Evolutionary conservation across 1,284 basidiomycete genomes (phyloP).

Genomic region (Fomes fomentarius): DNA sequence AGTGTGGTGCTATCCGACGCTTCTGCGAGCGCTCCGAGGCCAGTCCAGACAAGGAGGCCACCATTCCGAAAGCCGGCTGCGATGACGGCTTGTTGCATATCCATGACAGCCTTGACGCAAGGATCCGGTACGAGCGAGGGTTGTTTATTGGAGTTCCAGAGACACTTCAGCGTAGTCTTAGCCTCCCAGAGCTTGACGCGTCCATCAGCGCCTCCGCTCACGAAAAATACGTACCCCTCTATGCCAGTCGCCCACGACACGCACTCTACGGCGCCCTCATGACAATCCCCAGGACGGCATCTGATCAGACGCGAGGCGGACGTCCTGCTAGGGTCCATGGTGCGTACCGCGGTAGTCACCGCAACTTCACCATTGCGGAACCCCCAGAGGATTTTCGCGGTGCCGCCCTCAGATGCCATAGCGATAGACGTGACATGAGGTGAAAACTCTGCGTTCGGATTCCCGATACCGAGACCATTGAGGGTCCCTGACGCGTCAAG

Average conservation of each 20-base stretch:
- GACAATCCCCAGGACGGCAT: slow-evolving; percentile 57
- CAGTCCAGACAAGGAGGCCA: slow-evolving; percentile 56
- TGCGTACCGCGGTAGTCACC: slow-evolving; percentile 57
- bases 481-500: slow-evolving; percentile 66
- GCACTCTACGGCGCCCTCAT: slow-evolving; percentile 59
- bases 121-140: slow-evolving; percentile 45
- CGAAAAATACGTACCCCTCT: slow-evolving; percentile 36
- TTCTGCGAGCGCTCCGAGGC: slow-evolving; percentile 29
- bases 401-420: slow-evolving; percentile 64
- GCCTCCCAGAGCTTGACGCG: slow-evolving; percentile 73
- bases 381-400: slow-evolving; percentile 78
- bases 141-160: slow-evolving; percentile 62
- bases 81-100: slow-evolving; percentile 47
- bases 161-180: slow-evolving; percentile 46
- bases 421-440: slow-evolving; percentile 66
- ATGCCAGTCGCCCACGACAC: slow-evolving; percentile 48
- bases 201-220: slow-evolving; percentile 66
- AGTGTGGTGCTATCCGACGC: slow-evolving; percentile 9
- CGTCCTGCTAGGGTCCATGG: slow-evolving; percentile 55
- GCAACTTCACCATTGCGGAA: slow-evolving; percentile 72
- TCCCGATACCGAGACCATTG: slow-evolving; percentile 67
- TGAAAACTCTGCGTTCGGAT: slow-evolving; percentile 78
- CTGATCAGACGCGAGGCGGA: slow-evolving; percentile 49
- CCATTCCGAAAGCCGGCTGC: slow-evolving; percentile 58
- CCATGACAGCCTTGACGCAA: slow-evolving; percentile 50